A percentile compares a stretch with the other conserved stretches of the same genome.
Evolutionary conservation across 352 stramenopile genomes (phyloP).

Genomic region (Poterioochromonas sp.): DNA sequence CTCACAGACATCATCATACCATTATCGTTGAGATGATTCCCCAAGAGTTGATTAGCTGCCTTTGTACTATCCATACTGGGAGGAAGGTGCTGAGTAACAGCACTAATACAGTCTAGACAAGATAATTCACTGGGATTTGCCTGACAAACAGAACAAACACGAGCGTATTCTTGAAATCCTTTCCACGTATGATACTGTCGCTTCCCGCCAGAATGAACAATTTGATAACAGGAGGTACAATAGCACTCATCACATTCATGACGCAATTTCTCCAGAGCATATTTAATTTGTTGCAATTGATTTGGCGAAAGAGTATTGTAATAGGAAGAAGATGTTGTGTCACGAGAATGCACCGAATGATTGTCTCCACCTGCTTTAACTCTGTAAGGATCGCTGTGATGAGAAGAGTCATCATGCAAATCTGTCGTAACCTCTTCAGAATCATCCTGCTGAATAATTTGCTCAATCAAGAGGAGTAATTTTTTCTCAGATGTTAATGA

Average conservation of each 20-base stretch:
- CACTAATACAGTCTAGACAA: constrained; percentile 14
- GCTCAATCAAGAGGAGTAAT: constrained; percentile 6
- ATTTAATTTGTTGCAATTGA: constrained; percentile 24
- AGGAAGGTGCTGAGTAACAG: no score
- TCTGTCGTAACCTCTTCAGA: background rate
- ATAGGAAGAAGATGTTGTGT: background rate
- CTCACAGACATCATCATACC: no score
- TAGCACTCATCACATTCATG: constrained; percentile 35
- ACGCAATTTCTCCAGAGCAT: constrained; percentile 13
- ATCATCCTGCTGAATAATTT: constrained; percentile 25
- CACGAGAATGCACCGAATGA: background rate
- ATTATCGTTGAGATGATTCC: no score
- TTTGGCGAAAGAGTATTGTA: background rate
- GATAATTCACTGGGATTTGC: background rate
- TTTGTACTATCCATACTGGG: no score
- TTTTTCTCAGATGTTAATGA: background rate
- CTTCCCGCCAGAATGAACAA: constrained; percentile 27
- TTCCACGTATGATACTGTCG: background rate
- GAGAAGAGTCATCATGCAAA: background rate
- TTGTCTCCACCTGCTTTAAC: no score
- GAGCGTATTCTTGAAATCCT: background rate
- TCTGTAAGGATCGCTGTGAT: background rate
- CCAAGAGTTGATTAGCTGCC: no score
- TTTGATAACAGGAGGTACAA: constrained; percentile 31
- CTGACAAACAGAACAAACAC: background rate